Evolutionary conservation across 2,329 filamentous ascomycete genomes (phyloP), one percentile per base, ranked within the genome.

Genomic region (Chaetomiaceae sp.): DNA sequence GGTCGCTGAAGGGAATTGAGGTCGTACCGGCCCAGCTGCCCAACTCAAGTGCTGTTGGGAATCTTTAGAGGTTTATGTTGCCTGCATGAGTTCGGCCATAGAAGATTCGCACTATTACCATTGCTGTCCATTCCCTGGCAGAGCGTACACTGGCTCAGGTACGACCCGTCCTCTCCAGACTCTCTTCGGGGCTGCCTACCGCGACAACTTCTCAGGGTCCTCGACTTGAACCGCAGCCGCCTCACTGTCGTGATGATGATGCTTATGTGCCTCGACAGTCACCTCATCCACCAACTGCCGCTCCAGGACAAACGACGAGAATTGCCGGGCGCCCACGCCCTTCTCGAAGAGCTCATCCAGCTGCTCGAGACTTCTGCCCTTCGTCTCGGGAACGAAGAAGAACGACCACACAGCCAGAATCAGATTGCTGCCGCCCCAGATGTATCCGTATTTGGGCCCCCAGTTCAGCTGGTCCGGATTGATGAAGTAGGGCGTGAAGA

Each of bases 321-420:
- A 56, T 35, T 55, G 48, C 26, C 52, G 45, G 10, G 52, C 54
- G 12, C 19, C 26, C 3, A 55, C 49, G 0, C 47, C 34, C 41
- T 56, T 53, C 35, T 61, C 59, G 12, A 65, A 65, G 2, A 65
- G 56, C 2, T 58, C 50, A 33, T 78, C 74, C 68, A 79, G 76
- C 52, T 79, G 69, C 55, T 79, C 75, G 2, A 80, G 66, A 2
- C 70, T 73, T 20, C 68, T 65, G 1, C 73, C 74, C 20, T 71
- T 76, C 1, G 78, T 81, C 57, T 83, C 79, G 0, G 76, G 78
- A 0, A 79, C 71, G 49, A 75, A 75, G 45, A 72, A 69, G 53
- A 63, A 76, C 0, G 73, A 72, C 70, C 74, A 81, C 6, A 59
- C 33, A 4, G 53, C 47, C 15, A 56, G 8, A 3, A 56, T 47